These are phyloP conservation scores for Saccharum spontaneum DNA, from an alignment of 176 grass and related monocot species.

Conservation along the genomic window DNA sequence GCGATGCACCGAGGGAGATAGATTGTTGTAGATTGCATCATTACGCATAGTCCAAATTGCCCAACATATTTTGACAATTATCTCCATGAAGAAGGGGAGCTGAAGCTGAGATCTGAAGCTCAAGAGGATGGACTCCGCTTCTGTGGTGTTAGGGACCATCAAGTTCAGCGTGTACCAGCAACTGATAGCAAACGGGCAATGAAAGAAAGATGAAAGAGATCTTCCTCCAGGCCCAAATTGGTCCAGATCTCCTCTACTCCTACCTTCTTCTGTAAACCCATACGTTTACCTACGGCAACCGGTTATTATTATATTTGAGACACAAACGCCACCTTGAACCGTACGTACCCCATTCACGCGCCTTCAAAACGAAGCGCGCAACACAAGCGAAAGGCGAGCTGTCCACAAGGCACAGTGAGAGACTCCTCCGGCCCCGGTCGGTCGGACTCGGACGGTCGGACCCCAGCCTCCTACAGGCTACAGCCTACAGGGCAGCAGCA, in stretches of 20 bases:
- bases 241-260: neutral
- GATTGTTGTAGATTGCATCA: too few species aligned
- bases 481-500: neutral
- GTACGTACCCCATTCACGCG: neutral
- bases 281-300: neutral
- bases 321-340: neutral
- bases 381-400: constrained; percentile 24
- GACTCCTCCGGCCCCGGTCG: neutral
- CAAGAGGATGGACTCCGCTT: too few species aligned
- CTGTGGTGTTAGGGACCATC: too few species aligned
- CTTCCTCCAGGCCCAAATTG: too few species aligned
- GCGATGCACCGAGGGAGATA: too few species aligned
- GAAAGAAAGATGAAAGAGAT: too few species aligned
- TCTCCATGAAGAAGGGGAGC: too few species aligned
- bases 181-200: too few species aligned
- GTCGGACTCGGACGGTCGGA: neutral
- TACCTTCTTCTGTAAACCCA: neutral
- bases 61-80: too few species aligned
- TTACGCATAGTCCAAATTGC: too few species aligned
- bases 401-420: neutral
- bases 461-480: neutral
- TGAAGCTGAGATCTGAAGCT: too few species aligned
- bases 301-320: neutral
- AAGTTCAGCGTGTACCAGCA: too few species aligned
- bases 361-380: neutral